phyloP scores from a whole-genome alignment of 1,284 basidiomycete species.

The Trichosporon sp. region DNA sequence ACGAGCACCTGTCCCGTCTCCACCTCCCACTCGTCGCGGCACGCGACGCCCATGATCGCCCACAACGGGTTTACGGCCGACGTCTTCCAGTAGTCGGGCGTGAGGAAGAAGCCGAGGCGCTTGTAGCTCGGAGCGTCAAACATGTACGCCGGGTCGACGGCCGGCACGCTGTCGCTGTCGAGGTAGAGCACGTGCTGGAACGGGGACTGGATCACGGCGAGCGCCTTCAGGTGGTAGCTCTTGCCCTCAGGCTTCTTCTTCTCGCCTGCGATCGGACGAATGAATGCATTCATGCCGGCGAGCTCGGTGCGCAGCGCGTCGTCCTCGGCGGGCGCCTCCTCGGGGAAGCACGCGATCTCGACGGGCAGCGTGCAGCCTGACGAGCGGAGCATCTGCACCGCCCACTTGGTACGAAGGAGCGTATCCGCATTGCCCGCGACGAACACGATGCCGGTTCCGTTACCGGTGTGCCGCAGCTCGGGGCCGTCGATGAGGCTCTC shows the following conservation, averaged over 20 bases:
- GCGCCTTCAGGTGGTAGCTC: constrained; percentile 53
- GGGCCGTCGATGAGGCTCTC: constrained; percentile 27
- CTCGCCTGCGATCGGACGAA: constrained; percentile 45
- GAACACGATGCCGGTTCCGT: constrained; percentile 51
- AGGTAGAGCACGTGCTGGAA: constrained; percentile 54
- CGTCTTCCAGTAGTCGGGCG: constrained; percentile 51
- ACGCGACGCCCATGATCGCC: constrained; percentile 53
- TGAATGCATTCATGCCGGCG: constrained; percentile 40
- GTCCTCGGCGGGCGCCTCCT: constrained; percentile 45
- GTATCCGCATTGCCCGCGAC: constrained; percentile 55
- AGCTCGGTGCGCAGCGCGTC: constrained; percentile 43
- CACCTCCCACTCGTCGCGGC: constrained; percentile 54
- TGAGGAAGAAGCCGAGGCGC: constrained; percentile 44
- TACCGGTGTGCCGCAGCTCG: constrained; percentile 23
- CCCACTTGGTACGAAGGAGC: constrained; percentile 48
- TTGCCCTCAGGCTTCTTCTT: constrained; percentile 45
- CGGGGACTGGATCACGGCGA: constrained; percentile 50
- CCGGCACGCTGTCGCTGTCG: constrained; percentile 51
- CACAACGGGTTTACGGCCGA: constrained; percentile 50
- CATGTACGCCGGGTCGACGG: constrained; percentile 48
- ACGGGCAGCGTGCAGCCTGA: constrained; percentile 48
- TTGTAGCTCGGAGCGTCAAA: constrained; percentile 50
- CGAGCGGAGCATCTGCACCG: constrained; percentile 46
- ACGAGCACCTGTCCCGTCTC: constrained; percentile 54
- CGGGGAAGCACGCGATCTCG: constrained; percentile 48